A percentile compares a stretch with the other conserved stretches of the same genome.
phyloP scores from a whole-genome alignment of 176 grass and related monocot genomes.

The Carex pumila region DNA sequence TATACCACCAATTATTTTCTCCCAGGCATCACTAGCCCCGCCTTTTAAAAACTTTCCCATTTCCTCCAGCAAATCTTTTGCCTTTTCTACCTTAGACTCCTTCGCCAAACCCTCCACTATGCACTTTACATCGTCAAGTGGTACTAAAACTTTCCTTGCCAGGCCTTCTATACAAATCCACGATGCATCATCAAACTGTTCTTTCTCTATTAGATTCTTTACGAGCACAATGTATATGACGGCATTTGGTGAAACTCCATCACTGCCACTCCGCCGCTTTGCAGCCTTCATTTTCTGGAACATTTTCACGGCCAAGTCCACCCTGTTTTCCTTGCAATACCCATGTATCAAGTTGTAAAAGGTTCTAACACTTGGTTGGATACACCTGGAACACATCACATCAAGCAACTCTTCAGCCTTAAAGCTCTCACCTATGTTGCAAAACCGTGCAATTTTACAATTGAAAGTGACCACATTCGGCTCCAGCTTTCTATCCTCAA shows the following conservation, averaged over 20 bases:
- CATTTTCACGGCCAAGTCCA: slow-evolving; percentile 29
- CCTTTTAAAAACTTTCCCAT: slow-evolving; percentile 56
- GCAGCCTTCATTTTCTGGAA: slow-evolving; percentile 83
- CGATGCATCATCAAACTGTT: slow-evolving; percentile 41
- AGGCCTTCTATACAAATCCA: slow-evolving; percentile 66
- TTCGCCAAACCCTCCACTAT: slow-evolving; percentile 61
- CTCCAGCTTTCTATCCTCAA: slow-evolving; percentile 36
- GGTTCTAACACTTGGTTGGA: slow-evolving; percentile 53
- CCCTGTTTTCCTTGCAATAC: slow-evolving; percentile 60
- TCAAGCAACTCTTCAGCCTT: slow-evolving; percentile 70
- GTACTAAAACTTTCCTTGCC: slow-evolving; percentile 38
- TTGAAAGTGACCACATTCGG: slow-evolving; percentile 68
- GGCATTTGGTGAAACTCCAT: slow-evolving; percentile 40
- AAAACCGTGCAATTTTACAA: slow-evolving; percentile 60
- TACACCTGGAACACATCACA: slow-evolving; percentile 50
- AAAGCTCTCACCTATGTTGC: slow-evolving; percentile 39
- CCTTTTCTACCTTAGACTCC: slow-evolving; percentile 44
- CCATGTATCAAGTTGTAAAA: slow-evolving; percentile 62
- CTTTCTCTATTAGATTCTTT: slow-evolving; percentile 56
- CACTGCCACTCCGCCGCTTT: slow-evolving; percentile 62
- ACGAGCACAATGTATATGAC: slow-evolving; percentile 51
- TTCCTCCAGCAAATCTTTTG: slow-evolving; percentile 50
- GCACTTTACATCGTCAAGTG: slow-evolving; percentile 64
- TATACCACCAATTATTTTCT: slow-evolving; percentile 49
- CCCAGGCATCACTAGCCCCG: slow-evolving; percentile 63